phyloP scores from a whole-genome alignment of 163 green algal genomes.

The Smithsoniella earleae region DNA sequence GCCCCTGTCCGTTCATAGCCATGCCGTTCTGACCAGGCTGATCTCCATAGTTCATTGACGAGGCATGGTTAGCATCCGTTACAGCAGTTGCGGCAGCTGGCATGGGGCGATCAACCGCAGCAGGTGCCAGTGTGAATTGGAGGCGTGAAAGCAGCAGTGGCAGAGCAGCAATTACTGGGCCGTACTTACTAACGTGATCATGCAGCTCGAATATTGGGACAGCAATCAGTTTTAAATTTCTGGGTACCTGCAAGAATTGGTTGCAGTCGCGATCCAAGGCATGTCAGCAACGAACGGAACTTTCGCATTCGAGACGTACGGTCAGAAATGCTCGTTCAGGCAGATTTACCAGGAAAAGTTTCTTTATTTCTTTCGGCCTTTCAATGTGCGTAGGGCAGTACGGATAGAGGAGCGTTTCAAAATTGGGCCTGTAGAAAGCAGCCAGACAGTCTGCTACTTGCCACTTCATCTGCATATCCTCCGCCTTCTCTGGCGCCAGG shows the following conservation, averaged over 20 bases:
- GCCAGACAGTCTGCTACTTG: constrained; percentile 52
- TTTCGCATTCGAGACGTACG: constrained; percentile 55
- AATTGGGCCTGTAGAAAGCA: constrained; percentile 77
- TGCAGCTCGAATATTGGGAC: constrained; percentile 96
- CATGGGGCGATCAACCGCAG: neutral
- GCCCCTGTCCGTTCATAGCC: too few species aligned
- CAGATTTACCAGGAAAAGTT: constrained; percentile 78
- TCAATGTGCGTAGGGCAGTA: constrained; percentile 90
- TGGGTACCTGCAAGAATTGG: constrained; percentile 68
- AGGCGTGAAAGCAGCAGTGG: constrained; percentile 44
- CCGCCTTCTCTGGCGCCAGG: constrained; percentile 54
- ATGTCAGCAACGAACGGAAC: neutral
- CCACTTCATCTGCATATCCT: constrained; percentile 38
- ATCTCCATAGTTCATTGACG: too few species aligned
- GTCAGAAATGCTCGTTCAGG: constrained; percentile 83
- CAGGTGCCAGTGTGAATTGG: constrained; percentile 36
- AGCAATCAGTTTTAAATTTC: constrained; percentile 85
- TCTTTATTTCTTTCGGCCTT: constrained; percentile 83
- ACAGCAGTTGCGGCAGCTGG: neutral
- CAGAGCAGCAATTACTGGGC: constrained; percentile 54
- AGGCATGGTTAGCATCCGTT: too few species aligned
- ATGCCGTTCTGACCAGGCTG: too few species aligned
- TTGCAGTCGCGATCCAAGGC: neutral
- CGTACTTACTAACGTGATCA: constrained; percentile 77
- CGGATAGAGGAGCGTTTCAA: constrained; percentile 89